Evolutionary conservation across 495 filamentous ascomycete genomes (phyloP), one percentile per base, ranked within the genome.

Genomic region (Extremus antarcticus): DNA sequence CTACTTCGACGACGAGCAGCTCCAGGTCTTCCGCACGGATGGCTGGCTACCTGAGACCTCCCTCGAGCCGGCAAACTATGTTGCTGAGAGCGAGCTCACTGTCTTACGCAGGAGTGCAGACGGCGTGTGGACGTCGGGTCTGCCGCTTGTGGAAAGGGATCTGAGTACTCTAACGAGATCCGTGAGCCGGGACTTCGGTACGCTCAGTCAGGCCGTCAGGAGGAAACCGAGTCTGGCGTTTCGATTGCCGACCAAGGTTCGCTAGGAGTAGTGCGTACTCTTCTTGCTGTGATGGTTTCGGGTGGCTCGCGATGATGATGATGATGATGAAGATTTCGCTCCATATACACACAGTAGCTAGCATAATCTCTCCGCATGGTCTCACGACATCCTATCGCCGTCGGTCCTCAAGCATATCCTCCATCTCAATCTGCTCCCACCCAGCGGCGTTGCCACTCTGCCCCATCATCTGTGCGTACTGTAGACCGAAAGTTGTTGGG

Each of bases 341-440:
- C n/a, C n/a, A n/a, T n/a, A n/a, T n/a, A n/a, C n/a, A n/a, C n/a
- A n/a, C n/a, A n/a, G n/a, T n/a, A n/a, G n/a, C n/a, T n/a, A n/a
- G n/a, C n/a, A n/a, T n/a, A n/a, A n/a, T n/a, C n/a, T n/a, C n/a
- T n/a, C n/a, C n/a, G n/a, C n/a, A n/a, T n/a, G n/a, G n/a, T n/a
- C n/a, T n/a, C n/a, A n/a, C n/a, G n/a, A n/a, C n/a, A n/a, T 68
- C 50, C 74, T 72, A 43, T 72, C 67, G 25, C 76, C 70, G 41
- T 45, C 41, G 41, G 7, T 17, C 35, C 9, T 23, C 40, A 25
- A 82, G 65, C 77, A 81, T 79, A 55, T 80, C 75, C 39, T 81
- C 71, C 73, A 82, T 69, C 60, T 83, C 80, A 59, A 84, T 79
- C 55, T 81, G 79, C 64, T 83, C 79, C 63, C 77, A 82, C 64